Evolutionary conservation across 805 yeast species (phyloP), one percentile per base, ranked within the genome.

Genomic region (Wickerhamomyces xylosicus): DNA sequence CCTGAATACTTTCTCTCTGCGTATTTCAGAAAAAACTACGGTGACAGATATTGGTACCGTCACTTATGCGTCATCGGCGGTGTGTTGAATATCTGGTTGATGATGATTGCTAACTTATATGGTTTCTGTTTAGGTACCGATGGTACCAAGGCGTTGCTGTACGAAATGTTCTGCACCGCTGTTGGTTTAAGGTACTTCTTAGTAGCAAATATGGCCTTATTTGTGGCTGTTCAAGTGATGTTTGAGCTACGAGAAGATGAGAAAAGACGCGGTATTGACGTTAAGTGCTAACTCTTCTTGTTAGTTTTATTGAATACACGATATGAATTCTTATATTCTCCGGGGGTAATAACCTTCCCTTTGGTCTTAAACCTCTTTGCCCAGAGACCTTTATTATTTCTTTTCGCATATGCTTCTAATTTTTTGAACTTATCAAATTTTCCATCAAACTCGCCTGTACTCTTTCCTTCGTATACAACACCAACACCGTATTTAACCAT

Each of bases 71-170:
- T 87, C 0, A 47, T 75, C 5, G 98, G 98, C 3, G 95, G 90
- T 4, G 94, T 89, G 21, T 53, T 70, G 18, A 92, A 92, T 58
- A 81, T 92, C 41, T 90, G 96, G 95, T 72, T 90, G 81, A 90
- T 92, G 98, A 87, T 92, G 87, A 71, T 87, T 47, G 97, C 97
- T 14, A 92, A 92, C 52, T 62, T 94, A 38, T 86, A 83, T 53
- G 99, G 99, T 0, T 92, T 92, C 59, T 92, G 97, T 50, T 68
- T 92, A 27, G 97, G 97, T 8, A 67, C 78, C 21, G 95, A 86
- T 43, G 99, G 98, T 2, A 77, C 89, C 20, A 47, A 68, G 20
- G 64, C 69, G 33, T 67, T 90, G 47, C 62, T 90, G 18, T 53
- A 58, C 17, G 89, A 79, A 39, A 78, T 90, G 74, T 74, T 87